phyloP scores from a whole-genome alignment of 148 eudicot species.

The Vaccinium myrtillus region DNA sequence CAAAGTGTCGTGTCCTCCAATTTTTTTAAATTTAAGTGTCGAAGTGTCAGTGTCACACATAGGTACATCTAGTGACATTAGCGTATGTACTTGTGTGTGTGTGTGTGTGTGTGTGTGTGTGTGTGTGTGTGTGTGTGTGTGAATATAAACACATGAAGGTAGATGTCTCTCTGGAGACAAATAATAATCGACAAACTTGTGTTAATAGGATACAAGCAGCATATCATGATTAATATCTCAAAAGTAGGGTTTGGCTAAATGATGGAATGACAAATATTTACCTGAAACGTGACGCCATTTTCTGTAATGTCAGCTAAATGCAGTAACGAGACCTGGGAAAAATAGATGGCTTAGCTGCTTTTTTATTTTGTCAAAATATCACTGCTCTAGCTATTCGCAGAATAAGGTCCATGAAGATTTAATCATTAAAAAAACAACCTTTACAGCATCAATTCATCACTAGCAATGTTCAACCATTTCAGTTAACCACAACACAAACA shows the following conservation, averaged over 20 bases:
- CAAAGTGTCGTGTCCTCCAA: too few relatives aligned
- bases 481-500: neutral
- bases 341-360: neutral
- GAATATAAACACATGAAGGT: neutral
- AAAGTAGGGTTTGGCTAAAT: neutral
- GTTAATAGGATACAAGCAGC: neutral
- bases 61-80: too few relatives aligned
- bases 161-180: neutral
- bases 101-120: neutral
- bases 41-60: too few relatives aligned
- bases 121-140: neutral
- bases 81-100: neutral
- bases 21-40: too few relatives aligned
- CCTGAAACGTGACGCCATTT: slow-evolving; percentile 91
- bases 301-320: slow-evolving; percentile 95
- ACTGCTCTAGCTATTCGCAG: neutral
- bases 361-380: neutral
- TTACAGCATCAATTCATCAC: neutral
- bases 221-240: neutral
- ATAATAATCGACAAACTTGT: slow-evolving; percentile 3
- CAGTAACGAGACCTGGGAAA: slow-evolving; percentile 66
- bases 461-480: neutral
- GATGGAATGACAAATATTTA: slow-evolving; percentile 14
- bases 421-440: neutral
- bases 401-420: neutral